Evolutionary conservation across 176 grass and related monocot species (phyloP).

Genomic region (Bothriochloa decipiens): DNA sequence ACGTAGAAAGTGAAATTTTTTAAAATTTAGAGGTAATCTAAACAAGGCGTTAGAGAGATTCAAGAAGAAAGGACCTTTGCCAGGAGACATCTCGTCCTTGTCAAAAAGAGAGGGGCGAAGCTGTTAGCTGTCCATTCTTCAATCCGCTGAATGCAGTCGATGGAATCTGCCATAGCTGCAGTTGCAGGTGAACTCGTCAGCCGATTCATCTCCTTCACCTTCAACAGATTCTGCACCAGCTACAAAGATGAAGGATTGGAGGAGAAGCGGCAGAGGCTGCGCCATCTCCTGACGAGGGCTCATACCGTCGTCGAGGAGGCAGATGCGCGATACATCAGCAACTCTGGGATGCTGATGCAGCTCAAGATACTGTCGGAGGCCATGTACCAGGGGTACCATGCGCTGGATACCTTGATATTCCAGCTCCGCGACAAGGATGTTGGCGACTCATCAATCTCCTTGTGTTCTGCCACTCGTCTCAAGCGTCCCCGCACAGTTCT

Average conservation of each 20-base stretch:
- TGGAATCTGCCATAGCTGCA: conserved; percentile 1
- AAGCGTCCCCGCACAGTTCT: conserved; percentile 3
- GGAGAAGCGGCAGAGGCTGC: not conserved
- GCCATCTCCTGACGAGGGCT: conserved; percentile 11
- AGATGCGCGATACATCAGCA: not conserved
- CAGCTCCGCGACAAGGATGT: not conserved
- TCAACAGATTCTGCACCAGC: not conserved
- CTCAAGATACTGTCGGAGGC: conserved; percentile 2
- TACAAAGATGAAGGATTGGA: not conserved
- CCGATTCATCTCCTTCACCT: not conserved
- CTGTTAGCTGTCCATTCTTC: not conserved
- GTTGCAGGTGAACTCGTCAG: conserved; percentile 12
- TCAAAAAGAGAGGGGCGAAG: no score
- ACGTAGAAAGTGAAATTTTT: no score
- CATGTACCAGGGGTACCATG: no score
- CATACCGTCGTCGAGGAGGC: conserved; percentile 6
- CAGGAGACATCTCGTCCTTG: no score
- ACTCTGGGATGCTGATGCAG: not conserved
- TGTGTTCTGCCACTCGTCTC: not conserved
- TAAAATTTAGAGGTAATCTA: no score
- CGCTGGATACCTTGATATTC: conserved; percentile 1
- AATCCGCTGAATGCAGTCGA: not conserved
- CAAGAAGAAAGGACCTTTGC: no score
- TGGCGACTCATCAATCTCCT: not conserved
- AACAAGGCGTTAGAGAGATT: no score